Conservation (phyloP, 1,139 yeast species). For the Candida labiduridarum region DNA sequence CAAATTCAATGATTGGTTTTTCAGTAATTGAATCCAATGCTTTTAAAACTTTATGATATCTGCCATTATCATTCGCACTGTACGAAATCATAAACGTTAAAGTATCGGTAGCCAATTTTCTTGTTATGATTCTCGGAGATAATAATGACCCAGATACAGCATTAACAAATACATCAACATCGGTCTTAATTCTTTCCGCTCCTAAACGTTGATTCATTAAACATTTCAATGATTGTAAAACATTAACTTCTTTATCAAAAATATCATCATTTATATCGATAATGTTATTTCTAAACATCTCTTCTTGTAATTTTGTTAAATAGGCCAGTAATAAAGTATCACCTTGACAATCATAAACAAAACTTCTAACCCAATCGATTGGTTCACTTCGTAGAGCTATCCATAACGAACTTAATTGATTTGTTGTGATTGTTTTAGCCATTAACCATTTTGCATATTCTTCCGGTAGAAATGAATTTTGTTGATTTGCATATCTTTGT, state of each 20-base stretch:
- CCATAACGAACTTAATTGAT: constrained; percentile 82
- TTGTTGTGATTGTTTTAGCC: constrained; percentile 66
- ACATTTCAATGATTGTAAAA: constrained; percentile 49
- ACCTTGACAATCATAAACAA: constrained; percentile 79
- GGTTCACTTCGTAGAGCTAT: constrained; percentile 93
- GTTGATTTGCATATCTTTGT: constrained; percentile 42
- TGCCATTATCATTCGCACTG: constrained; percentile 39
- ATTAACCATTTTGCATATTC: constrained; percentile 76
- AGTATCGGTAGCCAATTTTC: constrained; percentile 82
- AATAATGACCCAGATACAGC: constrained; percentile 50
- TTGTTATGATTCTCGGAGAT: constrained; percentile 68
- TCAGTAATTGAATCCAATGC: constrained; percentile 66
- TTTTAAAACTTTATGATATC: constrained; percentile 62
- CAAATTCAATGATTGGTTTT: constrained; percentile 59
- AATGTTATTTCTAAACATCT: constrained; percentile 34
- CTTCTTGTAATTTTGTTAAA: constrained; percentile 41
- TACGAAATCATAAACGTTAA: constrained; percentile 52
- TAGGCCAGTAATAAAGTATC: constrained; percentile 70
- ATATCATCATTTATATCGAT: constrained; percentile 46
- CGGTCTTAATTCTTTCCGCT: constrained; percentile 45
- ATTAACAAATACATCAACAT: constrained; percentile 41
- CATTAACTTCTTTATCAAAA: constrained; percentile 50
- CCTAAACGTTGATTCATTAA: constrained; percentile 52
- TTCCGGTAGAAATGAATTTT: constrained; percentile 60
- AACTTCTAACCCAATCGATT: constrained; percentile 83